A percentile compares a stretch with the other conserved stretches of the same genome.
phyloP scores from a whole-genome alignment of 192 early-diverging fungal genomes.

The Entophlyctis luteolus region DNA sequence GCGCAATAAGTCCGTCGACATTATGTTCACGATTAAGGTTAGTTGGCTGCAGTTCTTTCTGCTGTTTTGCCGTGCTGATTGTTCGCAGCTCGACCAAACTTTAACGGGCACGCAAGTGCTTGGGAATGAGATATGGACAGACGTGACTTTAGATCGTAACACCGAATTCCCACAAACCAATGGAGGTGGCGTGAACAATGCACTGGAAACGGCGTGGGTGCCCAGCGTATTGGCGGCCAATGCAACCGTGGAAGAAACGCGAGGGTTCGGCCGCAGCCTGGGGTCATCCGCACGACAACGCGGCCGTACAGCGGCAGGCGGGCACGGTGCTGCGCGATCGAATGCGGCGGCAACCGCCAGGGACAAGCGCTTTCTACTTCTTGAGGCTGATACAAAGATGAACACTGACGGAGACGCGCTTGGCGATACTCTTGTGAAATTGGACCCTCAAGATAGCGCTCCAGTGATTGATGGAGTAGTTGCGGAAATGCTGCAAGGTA shows the following conservation, averaged over 20 bases:
- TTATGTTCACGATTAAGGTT: constrained; percentile 77
- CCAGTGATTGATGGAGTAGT: too few species aligned
- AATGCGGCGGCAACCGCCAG: not conserved
- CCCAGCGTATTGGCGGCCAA: not conserved
- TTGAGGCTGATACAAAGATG: too few species aligned
- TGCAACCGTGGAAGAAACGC: not conserved
- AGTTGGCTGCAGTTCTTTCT: too few species aligned
- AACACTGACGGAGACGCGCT: too few species aligned
- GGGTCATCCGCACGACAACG: too few species aligned
- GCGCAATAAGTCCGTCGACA: constrained; percentile 77
- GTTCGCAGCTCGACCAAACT: constrained; percentile 61
- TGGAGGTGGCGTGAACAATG: not conserved
- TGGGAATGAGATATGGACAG: constrained; percentile 72
- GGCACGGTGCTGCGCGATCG: not conserved
- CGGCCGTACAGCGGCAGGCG: not conserved
- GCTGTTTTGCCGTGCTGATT: not conserved
- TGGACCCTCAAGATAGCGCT: too few species aligned
- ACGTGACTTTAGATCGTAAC: constrained; percentile 80
- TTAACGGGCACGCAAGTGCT: constrained; percentile 64
- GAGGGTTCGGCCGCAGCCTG: not conserved
- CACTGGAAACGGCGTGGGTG: not conserved
- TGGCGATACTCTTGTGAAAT: too few species aligned
- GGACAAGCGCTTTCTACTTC: too few species aligned
- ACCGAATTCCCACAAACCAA: constrained; percentile 53
- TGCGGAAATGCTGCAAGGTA: too few species aligned